Evolutionary conservation across 768 basidiomycete genomes (phyloP), one percentile per base, ranked within the genome.

Genomic region (Pulveroboletus sp.): DNA sequence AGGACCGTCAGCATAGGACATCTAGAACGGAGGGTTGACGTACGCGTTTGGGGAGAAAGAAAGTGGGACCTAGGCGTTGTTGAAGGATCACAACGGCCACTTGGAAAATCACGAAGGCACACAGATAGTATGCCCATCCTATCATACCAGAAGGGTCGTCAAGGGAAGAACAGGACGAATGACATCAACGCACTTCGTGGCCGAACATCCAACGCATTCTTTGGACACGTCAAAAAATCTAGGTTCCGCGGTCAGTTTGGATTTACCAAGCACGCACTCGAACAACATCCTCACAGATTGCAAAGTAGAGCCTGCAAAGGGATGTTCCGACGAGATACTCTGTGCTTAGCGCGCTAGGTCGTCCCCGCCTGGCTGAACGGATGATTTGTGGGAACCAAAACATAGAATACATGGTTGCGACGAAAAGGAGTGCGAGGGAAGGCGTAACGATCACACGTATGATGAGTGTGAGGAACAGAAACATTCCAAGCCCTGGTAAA

Each of bases 351-450:
- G 85, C 87, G 60, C 85, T 85, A 8, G 77, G 75, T 50, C 89
- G 76, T 9, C 85, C 87, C 20, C 88, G 78, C 19, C 78, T 76
- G 14, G 77, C 81, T 14, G 90, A 87, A 20, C 93, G 76, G 45
- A 85, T 72, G 40, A 97, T 90, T 67, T 94, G 93, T 4, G 90
- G 85, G 5, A 86, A 56, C 93, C 93, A 97, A 59, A 94, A 84
- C 50, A 76, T 76, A 6, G 85, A 85, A 66, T 94, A 92, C 47
- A 90, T 77, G 23, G 72, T 63, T 10, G 74, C 78, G 29, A 94
- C 76, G 54, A 87, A 81, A 16, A 85, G 54, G 57, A 89, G 72
- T 8, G 84, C 78, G 37, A 90, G 70, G 0, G 78, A 76, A 2
- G 86, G 80, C 19, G 82, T 81, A 58, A 88, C 58, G 44, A 90